Conservation (phyloP, 306 rosid species). For the Herpetospermum pedunculosum region DNA sequence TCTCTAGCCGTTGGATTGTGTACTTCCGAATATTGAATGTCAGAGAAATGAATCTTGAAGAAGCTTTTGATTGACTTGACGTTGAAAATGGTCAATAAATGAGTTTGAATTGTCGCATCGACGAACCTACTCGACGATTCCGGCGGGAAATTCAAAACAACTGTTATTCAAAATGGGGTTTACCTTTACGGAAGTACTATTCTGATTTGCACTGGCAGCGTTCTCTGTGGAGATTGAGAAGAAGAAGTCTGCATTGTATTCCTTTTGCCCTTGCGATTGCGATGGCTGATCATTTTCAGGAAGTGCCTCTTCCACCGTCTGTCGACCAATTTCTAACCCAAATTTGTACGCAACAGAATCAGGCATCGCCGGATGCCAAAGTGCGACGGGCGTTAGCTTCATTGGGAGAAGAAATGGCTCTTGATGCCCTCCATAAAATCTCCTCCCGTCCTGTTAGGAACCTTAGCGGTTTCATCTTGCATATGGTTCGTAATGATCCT, state of each 20-base stretch:
- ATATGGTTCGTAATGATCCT: conserved; percentile 2
- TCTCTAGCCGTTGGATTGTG: neutral
- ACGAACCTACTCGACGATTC: neutral
- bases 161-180: neutral
- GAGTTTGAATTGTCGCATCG: neutral
- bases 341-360: conserved; percentile 11
- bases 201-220: too few relatives aligned
- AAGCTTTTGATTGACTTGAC: neutral
- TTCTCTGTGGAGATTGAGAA: neutral
- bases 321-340: conserved; percentile 12
- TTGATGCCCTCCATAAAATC: conserved; percentile 1
- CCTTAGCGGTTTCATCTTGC: conserved; percentile 12
- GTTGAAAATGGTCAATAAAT: neutral
- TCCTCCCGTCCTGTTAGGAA: neutral
- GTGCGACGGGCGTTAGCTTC: conserved; percentile 7
- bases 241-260: neutral
- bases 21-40: neutral
- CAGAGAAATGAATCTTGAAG: neutral
- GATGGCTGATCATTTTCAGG: conserved; percentile 1
- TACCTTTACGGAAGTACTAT: too few relatives aligned
- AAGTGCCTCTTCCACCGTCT: conserved; percentile 12
- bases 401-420: conserved; percentile 18
- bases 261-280: neutral
- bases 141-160: neutral
- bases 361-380: neutral